These are phyloP conservation scores for Suhomyces yuchorum DNA, from an alignment of 1,139 yeast genomes.

Conservation along the genomic window DNA sequence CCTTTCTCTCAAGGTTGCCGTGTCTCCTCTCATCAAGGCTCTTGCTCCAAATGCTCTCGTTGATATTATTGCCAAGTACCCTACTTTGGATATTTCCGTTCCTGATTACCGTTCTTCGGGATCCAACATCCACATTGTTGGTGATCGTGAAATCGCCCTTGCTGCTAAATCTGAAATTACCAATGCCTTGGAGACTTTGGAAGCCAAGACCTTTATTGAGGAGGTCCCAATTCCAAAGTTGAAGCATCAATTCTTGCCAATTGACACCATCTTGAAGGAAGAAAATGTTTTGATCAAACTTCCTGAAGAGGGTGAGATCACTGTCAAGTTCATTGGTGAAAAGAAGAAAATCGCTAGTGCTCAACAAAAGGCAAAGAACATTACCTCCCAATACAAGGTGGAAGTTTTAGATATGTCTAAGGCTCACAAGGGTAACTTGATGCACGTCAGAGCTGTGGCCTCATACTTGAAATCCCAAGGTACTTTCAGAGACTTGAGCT, in stretches of 20 bases:
- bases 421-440: conserved; percentile 80
- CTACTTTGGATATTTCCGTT: conserved; percentile 34
- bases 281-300: conserved; percentile 63
- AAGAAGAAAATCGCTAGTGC: conserved; percentile 59
- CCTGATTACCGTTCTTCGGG: conserved; percentile 38
- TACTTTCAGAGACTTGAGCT: conserved; percentile 48
- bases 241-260: conserved; percentile 50
- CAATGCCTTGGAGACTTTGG: conserved; percentile 48
- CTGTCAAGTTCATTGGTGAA: conserved; percentile 69
- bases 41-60: conserved; percentile 45
- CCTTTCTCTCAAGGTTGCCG: conserved; percentile 49
- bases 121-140: conserved; percentile 49
- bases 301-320: conserved; percentile 49
- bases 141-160: conserved; percentile 64
- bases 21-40: conserved; percentile 52
- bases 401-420: conserved; percentile 78
- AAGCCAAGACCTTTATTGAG: conserved; percentile 36
- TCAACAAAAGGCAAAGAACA: conserved; percentile 56
- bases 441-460: conserved; percentile 76
- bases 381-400: conserved; percentile 52
- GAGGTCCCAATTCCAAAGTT: conserved; percentile 47
- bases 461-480: conserved; percentile 60
- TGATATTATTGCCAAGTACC: conserved; percentile 24
- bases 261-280: conserved; percentile 50
- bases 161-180: conserved; percentile 51